Evolutionary conservation across 202 grass and related monocot species (phyloP), one percentile per base, ranked within the genome.

Genomic region (Musa balbisiana): DNA sequence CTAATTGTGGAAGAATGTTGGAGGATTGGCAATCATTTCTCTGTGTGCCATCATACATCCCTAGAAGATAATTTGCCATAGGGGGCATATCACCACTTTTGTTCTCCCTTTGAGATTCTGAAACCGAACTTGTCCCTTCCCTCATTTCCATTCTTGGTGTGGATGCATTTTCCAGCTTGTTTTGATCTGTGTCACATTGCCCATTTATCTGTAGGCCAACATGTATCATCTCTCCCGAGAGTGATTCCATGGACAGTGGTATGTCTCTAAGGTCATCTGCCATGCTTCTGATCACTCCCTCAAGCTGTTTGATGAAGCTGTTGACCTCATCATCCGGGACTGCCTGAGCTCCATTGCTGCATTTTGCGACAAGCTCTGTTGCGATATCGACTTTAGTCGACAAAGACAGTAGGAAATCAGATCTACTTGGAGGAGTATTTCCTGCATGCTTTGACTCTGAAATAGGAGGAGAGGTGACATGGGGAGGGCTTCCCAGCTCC

Each of bases 251-350:
- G 0, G 87, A 83, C 14, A 78, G 15, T 0, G 91, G 96, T 67
- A 99, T 82, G 70, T 55, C 92, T 76, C 73, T 77, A 51, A 99
- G 80, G 25, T 90, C 86, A 80, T 81, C 79, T 2, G 85, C 86
- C 10, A 99, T 92, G 66, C 83, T 84, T 56, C 79, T 87, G 19
- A 99, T 87, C 49, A 95, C 83, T 62, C 60, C 86, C 78, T 90
- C 87, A 43, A 99, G 21, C 33, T 95, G 87, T 68, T 88, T 72
- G 0, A 92, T 81, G 49, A 95, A 80, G 75, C 73, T 59, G 70
- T 83, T 82, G 43, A 90, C 72, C 70, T 88, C 87, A 10, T 87
- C 80, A 0, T 99, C 85, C 15, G 79, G 78, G 77, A 80, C 73
- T 25, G 74, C 62, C 67, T 79, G 85, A 0, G 80, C 85, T 15